phyloP scores from a whole-genome alignment of 78 protist genomes.

The Bigelowiella natans region DNA sequence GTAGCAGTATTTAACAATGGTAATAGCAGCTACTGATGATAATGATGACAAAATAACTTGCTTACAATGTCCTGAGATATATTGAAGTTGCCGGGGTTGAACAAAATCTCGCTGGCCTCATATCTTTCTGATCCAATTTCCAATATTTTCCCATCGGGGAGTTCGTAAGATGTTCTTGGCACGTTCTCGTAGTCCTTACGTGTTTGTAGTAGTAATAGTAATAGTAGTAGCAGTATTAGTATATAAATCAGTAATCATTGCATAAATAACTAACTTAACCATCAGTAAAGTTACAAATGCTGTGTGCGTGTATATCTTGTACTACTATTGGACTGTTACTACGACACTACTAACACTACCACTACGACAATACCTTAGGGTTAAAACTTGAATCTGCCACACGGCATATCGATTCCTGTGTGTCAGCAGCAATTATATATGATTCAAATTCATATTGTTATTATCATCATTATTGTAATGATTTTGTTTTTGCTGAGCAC shows the following conservation, averaged over 20 bases:
- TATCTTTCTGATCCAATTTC: slow-evolving; percentile 10
- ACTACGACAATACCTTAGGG: not conserved
- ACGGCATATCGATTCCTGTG: not conserved
- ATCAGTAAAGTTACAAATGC: too few relatives aligned
- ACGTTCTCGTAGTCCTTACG: not conserved
- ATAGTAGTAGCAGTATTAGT: too few relatives aligned
- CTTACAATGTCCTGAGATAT: not conserved
- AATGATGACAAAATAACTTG: not conserved
- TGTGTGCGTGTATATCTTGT: too few relatives aligned
- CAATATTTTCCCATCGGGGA: slow-evolving; percentile 35
- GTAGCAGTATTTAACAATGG: too few relatives aligned
- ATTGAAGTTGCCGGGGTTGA: slow-evolving; percentile 15
- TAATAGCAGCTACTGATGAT: too few relatives aligned
- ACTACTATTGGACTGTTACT: too few relatives aligned
- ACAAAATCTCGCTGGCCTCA: slow-evolving; percentile 27
- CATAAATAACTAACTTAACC: too few relatives aligned
- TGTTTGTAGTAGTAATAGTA: too few relatives aligned
- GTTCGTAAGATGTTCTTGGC: slow-evolving; percentile 5
- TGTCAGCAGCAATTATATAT: not conserved
- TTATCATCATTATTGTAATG: too few relatives aligned
- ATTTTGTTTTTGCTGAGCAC: not conserved
- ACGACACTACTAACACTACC: too few relatives aligned
- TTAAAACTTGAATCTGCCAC: not conserved
- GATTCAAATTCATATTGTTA: too few relatives aligned
- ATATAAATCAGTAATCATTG: too few relatives aligned